phyloP scores from a whole-genome alignment of 345 rosid genomes.

The Eucalyptus virginea region DNA sequence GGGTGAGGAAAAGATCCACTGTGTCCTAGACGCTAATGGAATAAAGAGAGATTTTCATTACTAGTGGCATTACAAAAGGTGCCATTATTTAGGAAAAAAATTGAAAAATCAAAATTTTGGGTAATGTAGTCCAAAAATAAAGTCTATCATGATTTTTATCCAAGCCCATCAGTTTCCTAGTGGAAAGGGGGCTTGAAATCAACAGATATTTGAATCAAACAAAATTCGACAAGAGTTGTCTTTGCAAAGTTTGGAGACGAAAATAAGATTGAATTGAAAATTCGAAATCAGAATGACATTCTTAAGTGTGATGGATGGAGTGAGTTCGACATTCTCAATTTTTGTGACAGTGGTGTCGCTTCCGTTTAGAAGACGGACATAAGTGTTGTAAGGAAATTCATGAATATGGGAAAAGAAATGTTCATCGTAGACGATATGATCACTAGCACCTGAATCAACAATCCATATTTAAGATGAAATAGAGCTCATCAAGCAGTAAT shows the following conservation, averaged over 20 bases:
- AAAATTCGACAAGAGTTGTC: not conserved
- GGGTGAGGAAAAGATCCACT: not conserved
- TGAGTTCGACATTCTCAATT: no score
- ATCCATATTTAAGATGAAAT: not conserved
- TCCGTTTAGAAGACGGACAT: not conserved
- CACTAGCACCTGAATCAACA: not conserved
- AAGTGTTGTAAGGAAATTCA: not conserved
- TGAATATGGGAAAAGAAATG: no score
- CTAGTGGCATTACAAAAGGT: not conserved
- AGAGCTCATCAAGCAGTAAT: not conserved
- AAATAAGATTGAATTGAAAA: not conserved
- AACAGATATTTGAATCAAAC: no score
- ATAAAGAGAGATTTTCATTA: not conserved
- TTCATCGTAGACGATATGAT: not conserved
- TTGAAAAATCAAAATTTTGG: not conserved
- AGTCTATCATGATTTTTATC: no score
- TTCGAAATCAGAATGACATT: not conserved
- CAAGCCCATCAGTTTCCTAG: not conserved
- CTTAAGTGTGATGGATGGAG: not conserved
- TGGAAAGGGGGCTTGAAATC: not conserved
- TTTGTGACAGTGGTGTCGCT: no score
- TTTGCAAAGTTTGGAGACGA: not conserved
- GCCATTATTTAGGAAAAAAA: not conserved
- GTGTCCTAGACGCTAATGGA: rapidly evolving
- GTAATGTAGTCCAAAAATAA: not conserved